Percentiles rank a stretch among this genome's conserved stretches.
phyloP scores from a whole-genome alignment of 345 rosid genomes.

The Boechera stricta region DNA sequence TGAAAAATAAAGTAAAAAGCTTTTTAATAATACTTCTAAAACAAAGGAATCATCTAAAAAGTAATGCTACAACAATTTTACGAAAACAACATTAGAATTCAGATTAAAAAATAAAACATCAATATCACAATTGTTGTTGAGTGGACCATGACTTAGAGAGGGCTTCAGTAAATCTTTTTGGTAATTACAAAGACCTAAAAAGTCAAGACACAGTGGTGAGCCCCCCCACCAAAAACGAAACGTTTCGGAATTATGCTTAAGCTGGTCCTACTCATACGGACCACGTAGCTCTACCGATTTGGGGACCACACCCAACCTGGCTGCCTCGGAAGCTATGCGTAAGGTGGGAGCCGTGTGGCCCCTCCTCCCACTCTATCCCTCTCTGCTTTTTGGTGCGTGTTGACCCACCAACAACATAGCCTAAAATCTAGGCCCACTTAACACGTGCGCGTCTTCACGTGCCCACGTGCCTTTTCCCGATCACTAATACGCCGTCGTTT shows the following conservation, averaged over 20 bases:
- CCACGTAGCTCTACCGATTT: constrained; percentile 49
- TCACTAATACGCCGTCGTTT: constrained; percentile 19
- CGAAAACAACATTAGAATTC: background rate
- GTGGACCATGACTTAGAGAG: constrained; percentile 33
- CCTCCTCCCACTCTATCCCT: constrained; percentile 29
- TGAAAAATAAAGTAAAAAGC: constrained; percentile 16
- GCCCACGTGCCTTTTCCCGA: constrained; percentile 58
- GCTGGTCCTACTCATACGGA: constrained; percentile 43
- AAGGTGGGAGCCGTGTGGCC: constrained; percentile 43
- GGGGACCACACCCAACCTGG: constrained; percentile 61
- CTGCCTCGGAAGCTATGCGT: constrained; percentile 58
- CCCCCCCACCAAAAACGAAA: constrained; percentile 37
- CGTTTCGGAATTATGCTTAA: constrained; percentile 29
- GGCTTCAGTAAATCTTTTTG: constrained; percentile 20
- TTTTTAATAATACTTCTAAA: background rate
- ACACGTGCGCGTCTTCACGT: constrained; percentile 70
- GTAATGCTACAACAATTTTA: background rate
- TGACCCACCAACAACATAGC: constrained; percentile 56
- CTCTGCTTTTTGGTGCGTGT: constrained; percentile 42
- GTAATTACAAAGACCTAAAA: constrained; percentile 18
- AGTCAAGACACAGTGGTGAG: constrained; percentile 34
- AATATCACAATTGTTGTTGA: constrained; percentile 30
- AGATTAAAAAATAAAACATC: constrained; percentile 17
- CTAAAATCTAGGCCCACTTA: constrained; percentile 53
- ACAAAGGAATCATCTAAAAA: constrained; percentile 11